Evolutionary conservation across 352 stramenopile genomes (phyloP), one percentile per base, ranked within the genome.

Genomic region (Pythium sukuiense): DNA sequence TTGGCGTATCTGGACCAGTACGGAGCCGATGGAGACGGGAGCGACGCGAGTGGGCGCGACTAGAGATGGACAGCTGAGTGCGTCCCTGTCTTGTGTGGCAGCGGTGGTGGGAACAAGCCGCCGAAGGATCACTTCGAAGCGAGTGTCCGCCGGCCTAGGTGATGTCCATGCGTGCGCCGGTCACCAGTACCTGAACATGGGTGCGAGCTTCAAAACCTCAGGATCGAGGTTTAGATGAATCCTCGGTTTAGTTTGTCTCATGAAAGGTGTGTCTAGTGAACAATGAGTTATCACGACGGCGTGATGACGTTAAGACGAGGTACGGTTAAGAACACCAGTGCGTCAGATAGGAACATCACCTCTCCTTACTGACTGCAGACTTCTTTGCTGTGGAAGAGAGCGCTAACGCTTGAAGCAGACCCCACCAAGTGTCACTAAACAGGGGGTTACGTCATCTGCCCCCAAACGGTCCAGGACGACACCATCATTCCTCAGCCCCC

Each of bases 231-330:
- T 65, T 55, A 29, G 46, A 7, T 6, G n/a, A 0, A 24, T 16
- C 61, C 43, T 61, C 26, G 6, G 16, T 67, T 67, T 61, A 67
- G 61, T 58, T 43, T 43, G 35, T 43, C 35, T 43, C 35, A 43
- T 3, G 35, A 0, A 16, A 2, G 3, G 48, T 43, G 24, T 16
- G 13, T 53, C 35, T 1, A 52, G 3, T 7, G 33, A 26, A 43
- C 35, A 43, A 12, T 43, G 35, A 43, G 35, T 43, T 43, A 43
- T 43, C 20, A 27, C 49, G 9, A 11, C 4, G 52, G 27, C 6
- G 43, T 35, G 26, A 41, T 32, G 27, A 20, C 9, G 29, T 12
- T 35, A 57, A 57, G 16, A 1, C 8, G 20, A 33, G 55, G 35
- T 37, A 6, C 33, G 1, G 39, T 39, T 61, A 52, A 20, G 37